These are phyloP conservation scores for Hanseniaspora taiwanica DNA, from an alignment of 805 yeast genomes.

Conservation along the genomic window DNA sequence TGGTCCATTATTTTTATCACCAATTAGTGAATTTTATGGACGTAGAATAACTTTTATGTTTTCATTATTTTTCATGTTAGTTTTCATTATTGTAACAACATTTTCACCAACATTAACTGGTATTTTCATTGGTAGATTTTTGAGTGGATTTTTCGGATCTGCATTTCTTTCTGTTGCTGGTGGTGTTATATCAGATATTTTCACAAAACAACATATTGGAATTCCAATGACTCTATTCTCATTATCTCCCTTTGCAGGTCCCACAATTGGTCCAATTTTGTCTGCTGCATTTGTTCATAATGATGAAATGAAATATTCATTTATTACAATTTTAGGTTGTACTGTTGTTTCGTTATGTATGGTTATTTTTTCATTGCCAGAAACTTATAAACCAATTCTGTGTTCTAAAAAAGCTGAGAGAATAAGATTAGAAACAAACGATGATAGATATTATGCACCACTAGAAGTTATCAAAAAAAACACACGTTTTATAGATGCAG, in stretches of 20 bases:
- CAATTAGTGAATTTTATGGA: slow-evolving; percentile 56
- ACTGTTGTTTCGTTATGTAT: slow-evolving; percentile 40
- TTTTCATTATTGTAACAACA: slow-evolving; percentile 42
- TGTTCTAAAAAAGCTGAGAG: slow-evolving; percentile 38
- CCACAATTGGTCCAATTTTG: slow-evolving; percentile 53
- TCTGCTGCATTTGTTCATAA: slow-evolving; percentile 41
- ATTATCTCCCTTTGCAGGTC: slow-evolving; percentile 55
- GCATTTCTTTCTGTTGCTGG: slow-evolving; percentile 68
- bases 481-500: slow-evolving; percentile 29
- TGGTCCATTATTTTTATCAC: slow-evolving; percentile 55
- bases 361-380: slow-evolving; percentile 38
- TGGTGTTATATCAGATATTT: slow-evolving; percentile 63
- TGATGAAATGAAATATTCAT: slow-evolving; percentile 57
- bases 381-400: slow-evolving; percentile 48
- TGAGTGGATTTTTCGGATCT: slow-evolving; percentile 63
- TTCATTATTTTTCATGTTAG: slow-evolving; percentile 43
- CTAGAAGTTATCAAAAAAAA: slow-evolving; percentile 27
- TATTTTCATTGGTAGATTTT: slow-evolving; percentile 48
- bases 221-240: slow-evolving; percentile 57
- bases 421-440: slow-evolving; percentile 40
- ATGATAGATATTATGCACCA: slow-evolving; percentile 31
- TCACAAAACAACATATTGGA: slow-evolving; percentile 46
- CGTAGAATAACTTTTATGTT: slow-evolving; percentile 46
- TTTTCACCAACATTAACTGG: slow-evolving; percentile 51
- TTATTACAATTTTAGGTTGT: slow-evolving; percentile 48